phyloP scores from a whole-genome alignment of 768 basidiomycete species.

The Kwoniella mangroviensis region DNA sequence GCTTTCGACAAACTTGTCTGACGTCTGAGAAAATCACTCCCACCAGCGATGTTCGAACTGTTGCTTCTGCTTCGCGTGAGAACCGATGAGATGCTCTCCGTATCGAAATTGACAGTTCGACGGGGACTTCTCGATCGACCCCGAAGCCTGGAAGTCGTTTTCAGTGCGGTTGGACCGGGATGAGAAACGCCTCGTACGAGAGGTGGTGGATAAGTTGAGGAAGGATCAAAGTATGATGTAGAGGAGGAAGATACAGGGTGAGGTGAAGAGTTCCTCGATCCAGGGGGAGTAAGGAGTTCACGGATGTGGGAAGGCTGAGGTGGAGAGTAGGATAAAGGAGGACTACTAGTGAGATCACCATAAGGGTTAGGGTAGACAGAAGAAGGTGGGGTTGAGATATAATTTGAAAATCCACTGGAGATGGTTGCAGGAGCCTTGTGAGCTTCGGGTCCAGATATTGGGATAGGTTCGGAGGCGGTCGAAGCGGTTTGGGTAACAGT shows the following conservation, averaged over 20 bases:
- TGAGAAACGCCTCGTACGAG: slow-evolving; percentile 9
- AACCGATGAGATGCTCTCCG: slow-evolving; percentile 33
- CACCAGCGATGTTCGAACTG: slow-evolving; percentile 12
- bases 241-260: slow-evolving; percentile 8
- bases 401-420: neutral
- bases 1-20: slow-evolving; percentile 32
- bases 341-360: slow-evolving; percentile 5
- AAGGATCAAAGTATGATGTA: neutral
- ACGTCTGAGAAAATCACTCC: slow-evolving; percentile 23
- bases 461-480: slow-evolving; percentile 1
- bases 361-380: slow-evolving; percentile 12
- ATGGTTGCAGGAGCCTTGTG: slow-evolving; percentile 18
- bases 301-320: slow-evolving; percentile 40
- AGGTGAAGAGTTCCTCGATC: slow-evolving; percentile 37
- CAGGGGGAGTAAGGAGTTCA: slow-evolving; percentile 46
- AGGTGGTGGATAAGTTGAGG: slow-evolving; percentile 9
- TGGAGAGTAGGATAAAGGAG: slow-evolving; percentile 32
- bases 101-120: slow-evolving; percentile 39
- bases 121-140: slow-evolving; percentile 42
- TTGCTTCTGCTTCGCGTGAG: slow-evolving; percentile 25
- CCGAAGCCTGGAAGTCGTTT: slow-evolving; percentile 23
- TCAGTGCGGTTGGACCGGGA: slow-evolving; percentile 10
- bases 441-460: slow-evolving; percentile 22
- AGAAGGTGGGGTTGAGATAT: slow-evolving; percentile 17
- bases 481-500: neutral